Evolutionary conservation across 108 stramenopile species (phyloP).

Genomic region (Skeletonema costatum): DNA sequence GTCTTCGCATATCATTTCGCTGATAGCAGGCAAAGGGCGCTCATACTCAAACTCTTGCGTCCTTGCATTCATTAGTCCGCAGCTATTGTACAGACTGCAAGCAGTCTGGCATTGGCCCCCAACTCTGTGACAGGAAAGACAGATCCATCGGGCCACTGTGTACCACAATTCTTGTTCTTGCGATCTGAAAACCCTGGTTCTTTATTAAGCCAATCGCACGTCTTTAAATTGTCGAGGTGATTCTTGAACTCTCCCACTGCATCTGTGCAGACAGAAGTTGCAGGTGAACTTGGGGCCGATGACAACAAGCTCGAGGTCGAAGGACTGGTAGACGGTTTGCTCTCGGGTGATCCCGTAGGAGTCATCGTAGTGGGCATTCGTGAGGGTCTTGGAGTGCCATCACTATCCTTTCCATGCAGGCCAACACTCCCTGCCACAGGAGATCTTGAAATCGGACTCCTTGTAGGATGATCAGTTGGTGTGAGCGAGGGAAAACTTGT

Average conservation of each 20-base stretch:
- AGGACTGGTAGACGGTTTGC: background rate
- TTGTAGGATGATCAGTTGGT: conserved; percentile 16
- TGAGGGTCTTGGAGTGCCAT: background rate
- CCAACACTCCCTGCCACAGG: background rate
- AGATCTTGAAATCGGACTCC: conserved; percentile 18
- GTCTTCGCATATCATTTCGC: conserved; percentile 4
- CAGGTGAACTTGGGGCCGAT: background rate
- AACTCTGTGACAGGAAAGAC: conserved; percentile 13
- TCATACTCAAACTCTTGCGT: background rate
- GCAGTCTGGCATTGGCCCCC: conserved; percentile 12
- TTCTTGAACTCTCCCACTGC: conserved; percentile 6
- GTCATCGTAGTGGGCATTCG: background rate
- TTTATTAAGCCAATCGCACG: conserved; percentile 21
- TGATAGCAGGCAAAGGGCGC: background rate
- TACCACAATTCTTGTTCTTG: conserved; percentile 32
- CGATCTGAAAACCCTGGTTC: conserved; percentile 21
- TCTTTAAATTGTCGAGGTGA: conserved; percentile 10
- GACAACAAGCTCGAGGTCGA: background rate
- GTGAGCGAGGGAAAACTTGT: background rate
- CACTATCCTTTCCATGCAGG: background rate
- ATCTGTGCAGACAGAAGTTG: conserved; percentile 9
- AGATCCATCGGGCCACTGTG: conserved; percentile 1
- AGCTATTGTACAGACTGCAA: conserved; percentile 14
- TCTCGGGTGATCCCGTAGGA: background rate
- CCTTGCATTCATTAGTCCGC: background rate